Base-by-base conservation (phyloP, 164 flowering plant genomes). In the Magnolia kwangsiensis region DNA sequence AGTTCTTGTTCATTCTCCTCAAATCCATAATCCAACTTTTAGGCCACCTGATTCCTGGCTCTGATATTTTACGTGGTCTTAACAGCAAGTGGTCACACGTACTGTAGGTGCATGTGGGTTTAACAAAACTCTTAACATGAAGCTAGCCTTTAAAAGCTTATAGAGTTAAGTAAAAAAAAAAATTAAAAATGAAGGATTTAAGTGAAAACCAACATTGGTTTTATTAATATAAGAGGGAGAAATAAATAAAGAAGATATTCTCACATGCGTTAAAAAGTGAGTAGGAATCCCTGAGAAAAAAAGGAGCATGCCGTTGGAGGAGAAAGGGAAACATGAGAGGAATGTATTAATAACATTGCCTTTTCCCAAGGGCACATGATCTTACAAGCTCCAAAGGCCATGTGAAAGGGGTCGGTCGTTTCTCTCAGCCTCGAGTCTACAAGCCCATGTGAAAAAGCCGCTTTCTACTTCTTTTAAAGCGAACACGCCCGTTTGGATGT, bases 401-500 rank as follows among this genome's bases (percentile, higher is more conserved):
- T 71, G 75, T 75, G 74, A 71, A 75, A 66, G 64, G 66, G 23
- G 72, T 75, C 70, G 75, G 75, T 67, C 13, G 78, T 72, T 78
- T 76, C 75, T 64, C 58, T 7, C 27, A 37, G 58, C 20, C 76
- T 79, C 80, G 77, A 81, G 81, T 77, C 84, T 80, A 9, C 84
- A 73, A 73, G 72, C 79, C 82, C 92, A 90, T 88, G 93, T 90
- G 91, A 86, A 24, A 86, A 89, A 87, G 89, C 83, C 76, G 83
- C 86, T 88, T 86, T 86, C 75, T 77, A 79, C 76, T 63, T 77
- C 81, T 78, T 83, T 63, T 76, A 86, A 90, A 85, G 87, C 83
- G 82, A 89, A 91, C 93, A 91, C 92, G 92, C 97, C 87, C 89
- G 82, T 88, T 90, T 87, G 87, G 85, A 81, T 79, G 89, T 90